phyloP scores from a whole-genome alignment of 1,284 basidiomycete species.

The Gyrodon tennesseensis region DNA sequence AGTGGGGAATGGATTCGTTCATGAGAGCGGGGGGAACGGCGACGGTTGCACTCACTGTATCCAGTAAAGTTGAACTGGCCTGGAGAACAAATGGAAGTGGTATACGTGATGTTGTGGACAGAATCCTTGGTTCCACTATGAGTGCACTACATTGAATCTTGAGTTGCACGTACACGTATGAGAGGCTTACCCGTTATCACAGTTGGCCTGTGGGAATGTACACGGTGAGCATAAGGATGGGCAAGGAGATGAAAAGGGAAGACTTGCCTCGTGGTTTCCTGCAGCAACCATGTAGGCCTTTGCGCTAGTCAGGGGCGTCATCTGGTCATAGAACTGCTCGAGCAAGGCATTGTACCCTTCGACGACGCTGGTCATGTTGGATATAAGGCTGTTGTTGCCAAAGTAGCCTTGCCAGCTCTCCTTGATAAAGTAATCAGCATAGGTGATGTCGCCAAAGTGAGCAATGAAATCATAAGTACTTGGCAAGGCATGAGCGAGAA shows the following conservation, averaged over 20 bases:
- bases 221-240: neutral
- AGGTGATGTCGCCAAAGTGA: conserved; percentile 38
- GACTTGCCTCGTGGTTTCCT: conserved; percentile 36
- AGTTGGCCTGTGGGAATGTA: conserved; percentile 31
- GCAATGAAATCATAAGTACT: conserved; percentile 38
- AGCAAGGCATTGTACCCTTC: conserved; percentile 37
- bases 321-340: conserved; percentile 39
- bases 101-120: conserved; percentile 38
- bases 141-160: neutral
- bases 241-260: neutral
- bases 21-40: accelerated
- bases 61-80: conserved; percentile 39
- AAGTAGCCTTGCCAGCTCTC: conserved; percentile 41
- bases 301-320: conserved; percentile 32
- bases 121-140: conserved; percentile 34
- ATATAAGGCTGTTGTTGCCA: conserved; percentile 37
- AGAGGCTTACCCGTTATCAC: conserved; percentile 36
- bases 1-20: neutral
- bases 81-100: conserved; percentile 35
- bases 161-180: neutral
- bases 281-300: conserved; percentile 38
- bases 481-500: conserved; percentile 2
- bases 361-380: conserved; percentile 36
- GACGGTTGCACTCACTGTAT: conserved; percentile 32
- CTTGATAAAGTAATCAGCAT: conserved; percentile 39